Evolutionary conservation across 805 yeast genomes (phyloP).

Genomic region (Saccharomyces jurei): DNA sequence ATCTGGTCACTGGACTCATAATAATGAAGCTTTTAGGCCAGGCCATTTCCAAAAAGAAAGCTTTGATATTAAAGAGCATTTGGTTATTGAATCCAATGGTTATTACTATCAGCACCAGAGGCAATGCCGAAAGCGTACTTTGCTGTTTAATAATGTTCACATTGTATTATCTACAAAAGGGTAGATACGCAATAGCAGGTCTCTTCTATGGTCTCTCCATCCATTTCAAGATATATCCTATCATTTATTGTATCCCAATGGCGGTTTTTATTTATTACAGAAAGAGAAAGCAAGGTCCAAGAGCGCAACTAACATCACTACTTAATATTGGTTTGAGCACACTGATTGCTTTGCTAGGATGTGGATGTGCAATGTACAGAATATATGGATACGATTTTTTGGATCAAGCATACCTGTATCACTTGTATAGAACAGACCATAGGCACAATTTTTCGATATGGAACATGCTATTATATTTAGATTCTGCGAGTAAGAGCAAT

Average conservation of each 20-base stretch:
- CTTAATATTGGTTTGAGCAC: slow-evolving; percentile 37
- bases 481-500: slow-evolving; percentile 33
- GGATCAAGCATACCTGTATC: slow-evolving; percentile 74
- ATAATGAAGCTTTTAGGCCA: slow-evolving; percentile 36
- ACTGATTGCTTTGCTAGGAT: slow-evolving; percentile 35
- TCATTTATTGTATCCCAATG: slow-evolving; percentile 71
- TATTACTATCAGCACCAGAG: slow-evolving; percentile 83
- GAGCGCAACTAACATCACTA: slow-evolving; percentile 33
- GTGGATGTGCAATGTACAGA: slow-evolving; percentile 55
- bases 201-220: slow-evolving; percentile 65
- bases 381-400: slow-evolving; percentile 70
- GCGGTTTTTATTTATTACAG: slow-evolving; percentile 32
- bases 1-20: slow-evolving; percentile 69
- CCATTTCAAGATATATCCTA: slow-evolving; percentile 88
- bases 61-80: slow-evolving; percentile 41
- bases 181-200: slow-evolving; percentile 33
- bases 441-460: slow-evolving; percentile 91
- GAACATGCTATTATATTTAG: slow-evolving; percentile 62
- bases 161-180: slow-evolving; percentile 38
- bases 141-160: slow-evolving; percentile 66
- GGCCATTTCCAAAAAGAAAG: background rate
- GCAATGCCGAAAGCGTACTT: slow-evolving; percentile 84
- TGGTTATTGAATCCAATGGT: slow-evolving; percentile 97
- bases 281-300: slow-evolving; percentile 23
- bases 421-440: slow-evolving; percentile 77